A percentile compares a stretch with the other conserved stretches of the same genome.
Conservation (phyloP, 345 rosid genomes). For the Rhodamnia argentea region DNA sequence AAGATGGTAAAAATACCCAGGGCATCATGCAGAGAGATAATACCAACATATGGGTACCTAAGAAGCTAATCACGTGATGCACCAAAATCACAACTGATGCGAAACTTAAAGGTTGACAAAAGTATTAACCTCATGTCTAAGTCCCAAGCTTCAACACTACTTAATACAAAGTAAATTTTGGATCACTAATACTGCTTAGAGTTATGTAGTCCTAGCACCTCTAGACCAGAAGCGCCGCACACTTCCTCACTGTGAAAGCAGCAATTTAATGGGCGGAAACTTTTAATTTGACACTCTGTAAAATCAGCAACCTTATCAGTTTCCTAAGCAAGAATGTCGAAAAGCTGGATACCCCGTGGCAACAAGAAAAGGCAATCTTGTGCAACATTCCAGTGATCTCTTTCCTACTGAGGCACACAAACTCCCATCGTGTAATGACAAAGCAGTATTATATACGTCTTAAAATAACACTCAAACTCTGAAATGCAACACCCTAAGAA, state of each 20-base stretch:
- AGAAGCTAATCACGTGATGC: background rate
- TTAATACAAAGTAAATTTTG: background rate
- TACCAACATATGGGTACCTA: background rate
- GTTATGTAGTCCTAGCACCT: background rate
- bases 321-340: background rate
- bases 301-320: background rate
- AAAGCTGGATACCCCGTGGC: background rate
- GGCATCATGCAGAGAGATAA: background rate
- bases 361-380: too few relatives aligned
- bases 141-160: background rate
- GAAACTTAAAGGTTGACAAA: background rate
- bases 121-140: background rate
- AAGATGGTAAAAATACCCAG: background rate
- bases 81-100: background rate
- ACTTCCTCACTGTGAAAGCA: background rate
- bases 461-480: background rate
- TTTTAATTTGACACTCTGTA: background rate
- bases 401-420: background rate
- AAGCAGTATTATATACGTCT: background rate
- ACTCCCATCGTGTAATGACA: background rate
- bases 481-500: background rate
- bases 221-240: background rate
- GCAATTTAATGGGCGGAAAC: background rate
- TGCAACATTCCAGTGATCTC: too few relatives aligned
- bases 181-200: background rate